Conservation (phyloP, 1,284 basidiomycete species). For the Pholiota adiposa region DNA sequence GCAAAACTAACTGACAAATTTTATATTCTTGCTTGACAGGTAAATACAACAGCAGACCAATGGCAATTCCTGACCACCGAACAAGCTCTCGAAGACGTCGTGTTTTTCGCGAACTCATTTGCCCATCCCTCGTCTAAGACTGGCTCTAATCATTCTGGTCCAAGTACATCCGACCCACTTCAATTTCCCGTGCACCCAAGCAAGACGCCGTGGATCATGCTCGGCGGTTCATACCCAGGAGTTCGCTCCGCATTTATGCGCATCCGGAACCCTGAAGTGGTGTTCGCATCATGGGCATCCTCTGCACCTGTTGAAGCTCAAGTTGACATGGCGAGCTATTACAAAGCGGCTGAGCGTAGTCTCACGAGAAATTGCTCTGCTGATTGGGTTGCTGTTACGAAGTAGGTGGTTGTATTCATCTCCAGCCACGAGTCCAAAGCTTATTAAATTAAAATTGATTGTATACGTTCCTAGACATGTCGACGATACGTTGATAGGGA, state of each 20-base stretch:
- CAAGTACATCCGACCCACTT: slow-evolving; percentile 21
- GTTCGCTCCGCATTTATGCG: slow-evolving; percentile 44
- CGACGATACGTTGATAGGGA: slow-evolving; percentile 41
- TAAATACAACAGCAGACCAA: slow-evolving; percentile 53
- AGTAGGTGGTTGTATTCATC: background rate
- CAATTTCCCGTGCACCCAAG: slow-evolving; percentile 43
- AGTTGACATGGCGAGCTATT: slow-evolving; percentile 55
- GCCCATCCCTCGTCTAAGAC: slow-evolving; percentile 4
- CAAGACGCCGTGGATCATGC: slow-evolving; percentile 48
- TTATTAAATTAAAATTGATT: background rate
- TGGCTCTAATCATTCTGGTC: background rate
- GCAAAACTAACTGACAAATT: too few species aligned
- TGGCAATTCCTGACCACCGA: slow-evolving; percentile 61
- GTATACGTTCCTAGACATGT: slow-evolving; percentile 35
- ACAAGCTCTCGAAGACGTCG: slow-evolving; percentile 62
- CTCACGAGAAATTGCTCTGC: slow-evolving; percentile 56
- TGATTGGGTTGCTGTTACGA: slow-evolving; percentile 53
- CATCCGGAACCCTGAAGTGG: slow-evolving; percentile 48
- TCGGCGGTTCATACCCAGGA: slow-evolving; percentile 55
- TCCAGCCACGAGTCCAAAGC: background rate
- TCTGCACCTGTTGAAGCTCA: slow-evolving; percentile 55
- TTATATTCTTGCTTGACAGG: too few species aligned
- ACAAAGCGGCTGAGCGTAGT: slow-evolving; percentile 52
- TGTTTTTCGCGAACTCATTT: slow-evolving; percentile 58
- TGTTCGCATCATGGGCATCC: slow-evolving; percentile 53